Base-by-base conservation (phyloP, 2,329 filamentous ascomycete genomes). In the Hymenoscyphus albidus region DNA sequence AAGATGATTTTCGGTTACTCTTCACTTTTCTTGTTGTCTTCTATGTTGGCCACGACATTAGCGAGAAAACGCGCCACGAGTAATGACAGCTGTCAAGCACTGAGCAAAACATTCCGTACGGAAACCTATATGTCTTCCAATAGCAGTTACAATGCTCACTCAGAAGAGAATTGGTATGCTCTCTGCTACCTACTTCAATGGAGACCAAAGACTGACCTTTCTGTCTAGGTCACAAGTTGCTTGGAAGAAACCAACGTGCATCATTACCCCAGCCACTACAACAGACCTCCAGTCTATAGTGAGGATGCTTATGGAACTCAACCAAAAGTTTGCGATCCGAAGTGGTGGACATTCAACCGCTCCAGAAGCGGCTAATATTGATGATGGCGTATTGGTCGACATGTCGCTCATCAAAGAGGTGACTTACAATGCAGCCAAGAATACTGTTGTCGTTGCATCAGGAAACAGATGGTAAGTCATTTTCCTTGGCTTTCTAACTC, bases 261-360 rank as follows among this genome's bases (percentile, higher is more conserved):
- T 77, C 27, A 71, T 76, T 4, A 67, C 72, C 18, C 77, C 76
- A 1, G 62, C 67, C 14, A 67, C 68, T 2, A 68, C 76, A 1
- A 58, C 69, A 31, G 73, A 78, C 18, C 74, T 77, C 12, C 68
- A 76, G 18, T 59, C 27, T n/a, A 35, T 57, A 40, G 27, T 63
- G 5, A 63, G 40, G 16, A 16, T 63, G 27, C 16, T 63, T 16
- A 48, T 18, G 14, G 35, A 59, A 14, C 44, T 54, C 39, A 31
- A 60, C 12, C 14, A 35, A 9, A 42, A 18, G 40, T 59, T 59
- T 42, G 57, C 57, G 10, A 42, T 59, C 14, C 32, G 57, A 42
- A 59, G 57, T 59, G 57, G 57, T 9, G 57, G 57, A 16, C 57
- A 59, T 59, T 42, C 39, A 18, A 42, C 39, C 2, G 32, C 27